Evolutionary conservation across 106 monocot species (phyloP).

Genomic region (Dendrobium nobile): DNA sequence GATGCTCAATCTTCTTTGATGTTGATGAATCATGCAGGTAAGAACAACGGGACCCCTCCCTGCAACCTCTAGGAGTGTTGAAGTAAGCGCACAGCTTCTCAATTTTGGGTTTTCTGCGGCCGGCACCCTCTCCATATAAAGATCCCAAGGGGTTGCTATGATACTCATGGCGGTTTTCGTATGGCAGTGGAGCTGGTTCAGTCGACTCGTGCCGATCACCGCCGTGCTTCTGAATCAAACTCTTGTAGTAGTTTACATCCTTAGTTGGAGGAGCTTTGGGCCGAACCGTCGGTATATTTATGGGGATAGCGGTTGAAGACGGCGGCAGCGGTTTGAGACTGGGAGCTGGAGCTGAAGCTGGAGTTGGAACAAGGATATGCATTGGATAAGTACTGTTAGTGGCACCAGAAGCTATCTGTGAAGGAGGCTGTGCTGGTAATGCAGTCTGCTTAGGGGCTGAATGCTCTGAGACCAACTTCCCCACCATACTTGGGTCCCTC

Average conservation of each 20-base stretch:
- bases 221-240: slow-evolving; percentile 71
- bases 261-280: slow-evolving; percentile 14
- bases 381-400: not conserved
- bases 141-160: not conserved
- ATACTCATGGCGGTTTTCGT: slow-evolving; percentile 9
- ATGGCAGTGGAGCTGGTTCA: slow-evolving; percentile 9
- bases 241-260: slow-evolving; percentile 57
- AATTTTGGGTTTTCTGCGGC: slow-evolving; percentile 17
- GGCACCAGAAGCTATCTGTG: not conserved
- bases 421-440: slow-evolving; percentile 5
- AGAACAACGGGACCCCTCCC: slow-evolving; percentile 56
- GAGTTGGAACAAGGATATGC: not conserved
- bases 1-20: slow-evolving; percentile 14
- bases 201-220: slow-evolving; percentile 36
- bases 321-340: not conserved
- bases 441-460: slow-evolving; percentile 17
- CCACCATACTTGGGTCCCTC: slow-evolving; percentile 57
- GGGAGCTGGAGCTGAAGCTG: not conserved
- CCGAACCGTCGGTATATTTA: not conserved
- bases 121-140: not conserved
- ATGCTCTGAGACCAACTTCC: slow-evolving; percentile 43
- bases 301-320: not conserved
- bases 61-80: slow-evolving; percentile 68
- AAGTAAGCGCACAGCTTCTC: slow-evolving; percentile 62
- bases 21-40: slow-evolving; percentile 56